phyloP scores from a whole-genome alignment of 2,329 filamentous ascomycete species.

The Paraphaeosphaeria sporulosa region DNA sequence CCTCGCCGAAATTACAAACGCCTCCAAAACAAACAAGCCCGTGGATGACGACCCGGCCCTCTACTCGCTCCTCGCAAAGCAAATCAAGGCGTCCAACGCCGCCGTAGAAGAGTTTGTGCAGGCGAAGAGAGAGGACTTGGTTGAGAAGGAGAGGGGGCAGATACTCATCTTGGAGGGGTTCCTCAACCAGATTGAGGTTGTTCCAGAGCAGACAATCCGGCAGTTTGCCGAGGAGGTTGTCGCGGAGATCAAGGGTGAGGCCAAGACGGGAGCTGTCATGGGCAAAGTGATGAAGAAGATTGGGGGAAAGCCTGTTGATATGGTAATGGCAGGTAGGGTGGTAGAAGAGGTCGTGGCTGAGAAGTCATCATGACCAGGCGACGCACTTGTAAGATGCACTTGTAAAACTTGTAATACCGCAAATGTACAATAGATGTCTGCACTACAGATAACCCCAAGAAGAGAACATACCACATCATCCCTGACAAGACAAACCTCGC shows the following conservation, averaged over 20 bases:
- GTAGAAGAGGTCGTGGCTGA: constrained; percentile 57
- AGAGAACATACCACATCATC: neutral
- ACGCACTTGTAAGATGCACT: neutral
- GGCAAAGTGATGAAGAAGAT: constrained; percentile 63
- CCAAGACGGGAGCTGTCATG: constrained; percentile 68
- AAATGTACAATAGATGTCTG: neutral
- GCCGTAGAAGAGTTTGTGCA: constrained; percentile 69
- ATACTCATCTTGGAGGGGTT: constrained; percentile 72
- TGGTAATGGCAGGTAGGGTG: constrained; percentile 65
- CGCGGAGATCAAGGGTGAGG: constrained; percentile 58
- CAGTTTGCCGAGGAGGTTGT: constrained; percentile 61
- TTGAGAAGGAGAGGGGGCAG: constrained; percentile 73
- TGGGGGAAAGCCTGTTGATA: constrained; percentile 71
- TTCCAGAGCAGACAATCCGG: constrained; percentile 67
- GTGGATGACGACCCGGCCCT: constrained; percentile 75
- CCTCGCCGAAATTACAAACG: constrained; percentile 75
- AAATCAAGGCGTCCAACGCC: constrained; percentile 64
- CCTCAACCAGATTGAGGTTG: constrained; percentile 63
- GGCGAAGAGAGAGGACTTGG: constrained; percentile 72
- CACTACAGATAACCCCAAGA: neutral
- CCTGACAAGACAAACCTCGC: neutral
- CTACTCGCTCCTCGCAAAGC: constrained; percentile 71
- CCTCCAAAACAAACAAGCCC: constrained; percentile 75
- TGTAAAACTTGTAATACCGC: too few relatives aligned
- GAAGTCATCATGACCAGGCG: neutral